Evolutionary conservation across 164 flowering plant genomes (phyloP), one percentile per base, ranked within the genome.

Genomic region (Nymphaea thermarum): DNA sequence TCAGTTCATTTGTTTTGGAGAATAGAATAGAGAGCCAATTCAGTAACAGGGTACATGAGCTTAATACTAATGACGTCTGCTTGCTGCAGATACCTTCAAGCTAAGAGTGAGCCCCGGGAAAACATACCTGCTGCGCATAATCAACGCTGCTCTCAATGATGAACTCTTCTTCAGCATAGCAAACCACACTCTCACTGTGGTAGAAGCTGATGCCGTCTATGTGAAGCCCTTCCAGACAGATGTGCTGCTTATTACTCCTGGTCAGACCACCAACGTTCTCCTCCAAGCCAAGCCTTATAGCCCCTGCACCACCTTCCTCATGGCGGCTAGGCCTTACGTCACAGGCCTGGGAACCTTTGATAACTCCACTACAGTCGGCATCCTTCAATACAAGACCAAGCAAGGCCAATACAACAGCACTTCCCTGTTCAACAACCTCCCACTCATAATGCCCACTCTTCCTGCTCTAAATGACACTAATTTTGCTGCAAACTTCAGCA

Each of bases 101-200:
- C 76, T 90, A 64, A 86, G 73, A 71, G 89, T 90, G 71, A 77
- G 81, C 70, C 86, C 86, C 0, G 88, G 88, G 11, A 86, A 84
- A 70, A 86, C 88, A 0, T 90, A 87, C 69, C 86, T 90, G 6
- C 86, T 90, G 1, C 84, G 93, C 4, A 25, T 90, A 43, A 82
- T 90, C 82, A 87, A 84, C 43, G 90, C 90, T 66, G 96, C 96
- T 67, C 83, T 89, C 60, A 86, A 89, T 43, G 85, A 84, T 8
- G 87, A 90, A 66, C 89, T 90, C 73, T 87, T 90, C 82, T 88
- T 88, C 81, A 79, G 83, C 75, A 82, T 90, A 2, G 90, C 91
- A 16, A 84, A 85, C 75, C 94, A 90, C 75, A 75, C 80, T 4
- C 66, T 89, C 57, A 87, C 83, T 0, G 82, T 87, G 0, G 92